Base-by-base conservation (phyloP, 1,139 yeast species). In the Candida smagusa region DNA sequence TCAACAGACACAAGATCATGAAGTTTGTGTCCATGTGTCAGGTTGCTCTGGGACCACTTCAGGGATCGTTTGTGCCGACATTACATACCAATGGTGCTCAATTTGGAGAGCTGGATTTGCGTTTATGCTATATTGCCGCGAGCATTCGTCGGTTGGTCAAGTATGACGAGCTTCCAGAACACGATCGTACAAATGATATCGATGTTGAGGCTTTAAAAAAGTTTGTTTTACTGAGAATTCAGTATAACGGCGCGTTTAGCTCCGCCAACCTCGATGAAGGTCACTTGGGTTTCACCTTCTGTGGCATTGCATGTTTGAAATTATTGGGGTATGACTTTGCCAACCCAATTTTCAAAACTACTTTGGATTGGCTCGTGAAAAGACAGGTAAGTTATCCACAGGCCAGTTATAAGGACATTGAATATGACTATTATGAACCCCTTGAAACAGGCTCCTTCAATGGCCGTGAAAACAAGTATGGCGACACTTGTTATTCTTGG, bases 401-500 rank as follows among this genome's bases (percentile, higher is more conserved):
- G 2, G 35, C 38, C 0, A 40, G 65, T 11, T 64, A 59, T 41
- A 43, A 43, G 2, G 50, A 45, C 2, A 43, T 44, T 12, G 58
- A 47, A 7, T 65, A 66, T 45, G 68, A 61, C 16, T 62, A 59
- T 48, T 70, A 68, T 45, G 70, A 66, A 30, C 47, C 47, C 0
- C 66, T 61, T n/a, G 83, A 76, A 47, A 53, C 52, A 24, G 97
- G 97, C 2, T 95, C 95, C 0, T 84, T 88, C 56, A 88, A 89
- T 58, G 98, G 98, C 0, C 68, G 98, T 35, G 79, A 78, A 21
- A 88, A 89, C 56, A 92, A 92, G 56, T 75, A 73, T 36, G 84
- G 85, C 3, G 98, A 92, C 58, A 85, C 96, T 0, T 92, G 98
- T 62, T 92, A 92, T 58, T 77, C 87, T 7, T 92, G 90, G 74